Conservation (phyloP, 2,329 filamentous ascomycete genomes). For the Colletotrichum horii region DNA sequence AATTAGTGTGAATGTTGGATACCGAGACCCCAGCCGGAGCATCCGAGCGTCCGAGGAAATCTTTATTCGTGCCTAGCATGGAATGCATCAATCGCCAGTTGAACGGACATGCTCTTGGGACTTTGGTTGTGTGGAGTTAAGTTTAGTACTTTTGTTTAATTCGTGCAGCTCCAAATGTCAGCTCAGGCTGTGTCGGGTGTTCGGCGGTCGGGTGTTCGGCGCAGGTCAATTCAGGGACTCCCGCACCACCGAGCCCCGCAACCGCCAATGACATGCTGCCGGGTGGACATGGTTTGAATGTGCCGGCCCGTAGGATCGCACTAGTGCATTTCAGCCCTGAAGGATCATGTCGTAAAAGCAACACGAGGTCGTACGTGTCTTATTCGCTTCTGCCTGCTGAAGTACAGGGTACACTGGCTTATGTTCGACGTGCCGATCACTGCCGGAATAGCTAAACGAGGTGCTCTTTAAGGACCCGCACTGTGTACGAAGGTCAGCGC, state of each 20-base stretch:
- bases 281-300: background rate
- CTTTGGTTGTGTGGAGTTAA: background rate
- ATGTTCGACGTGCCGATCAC: background rate
- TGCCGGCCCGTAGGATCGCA: background rate
- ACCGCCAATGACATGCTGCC: background rate
- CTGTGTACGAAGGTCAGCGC: background rate
- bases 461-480: background rate
- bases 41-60: background rate
- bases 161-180: background rate
- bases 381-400: background rate
- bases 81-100: background rate
- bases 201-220: background rate
- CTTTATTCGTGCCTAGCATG: background rate
- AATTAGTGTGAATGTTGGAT: background rate
- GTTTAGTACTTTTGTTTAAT: background rate
- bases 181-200: background rate
- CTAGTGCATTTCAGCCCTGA: background rate
- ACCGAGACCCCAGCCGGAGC: background rate
- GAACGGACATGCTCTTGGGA: background rate
- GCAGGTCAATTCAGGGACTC: background rate
- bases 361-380: background rate
- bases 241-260: background rate
- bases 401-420: background rate
- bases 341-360: background rate
- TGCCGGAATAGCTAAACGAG: background rate